Evolutionary conservation across 345 rosid genomes (phyloP), one percentile per base, ranked within the genome.

Genomic region (Salix caprea): DNA sequence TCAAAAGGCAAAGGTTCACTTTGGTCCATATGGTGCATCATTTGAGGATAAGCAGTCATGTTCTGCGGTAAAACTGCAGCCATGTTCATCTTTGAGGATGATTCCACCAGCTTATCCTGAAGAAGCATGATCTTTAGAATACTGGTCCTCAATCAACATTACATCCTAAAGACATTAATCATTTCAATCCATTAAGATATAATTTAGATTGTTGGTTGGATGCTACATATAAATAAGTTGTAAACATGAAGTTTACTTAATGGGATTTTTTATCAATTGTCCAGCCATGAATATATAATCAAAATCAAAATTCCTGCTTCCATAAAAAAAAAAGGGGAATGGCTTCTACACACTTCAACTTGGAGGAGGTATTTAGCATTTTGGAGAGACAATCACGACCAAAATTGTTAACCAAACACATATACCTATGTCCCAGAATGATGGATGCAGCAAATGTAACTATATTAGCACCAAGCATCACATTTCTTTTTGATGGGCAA

Each of bases 101-200:
- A 83, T 78, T 86, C 94, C 81, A 76, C 82, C 80, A 84, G 89
- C 84, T 91, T 85, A 79, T 88, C 94, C 94, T 87, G 90, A 80
- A 90, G 86, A 89, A 81, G 86, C 50, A 83, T 80, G 80, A 85
- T 75, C 81, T 77, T 86, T 84, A 83, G 87, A 86, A 76, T 76
- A 82, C 78, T 76, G 80, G 81, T 80, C 87, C 80, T 84, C 85
- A 74, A 68, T 79, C 88, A 82, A 85, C 78, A 84, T 52, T 62
- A 81, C 71, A 83, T 81, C 85, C 81, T 74, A 84, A 76, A 76
- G 84, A 77, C 74, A 81, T 79, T 81, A 62, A 76, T 78, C 79
- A 70, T 76, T 84, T 74, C 61, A 77, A 84, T 78, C 73, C 81
- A 84, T 77, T 72, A 78, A 86, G 76, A 70, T 34, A 65, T 24